These are phyloP conservation scores for Groenewaldozyma sp. DNA, from an alignment of 1,139 yeast species.

Conservation along the genomic window DNA sequence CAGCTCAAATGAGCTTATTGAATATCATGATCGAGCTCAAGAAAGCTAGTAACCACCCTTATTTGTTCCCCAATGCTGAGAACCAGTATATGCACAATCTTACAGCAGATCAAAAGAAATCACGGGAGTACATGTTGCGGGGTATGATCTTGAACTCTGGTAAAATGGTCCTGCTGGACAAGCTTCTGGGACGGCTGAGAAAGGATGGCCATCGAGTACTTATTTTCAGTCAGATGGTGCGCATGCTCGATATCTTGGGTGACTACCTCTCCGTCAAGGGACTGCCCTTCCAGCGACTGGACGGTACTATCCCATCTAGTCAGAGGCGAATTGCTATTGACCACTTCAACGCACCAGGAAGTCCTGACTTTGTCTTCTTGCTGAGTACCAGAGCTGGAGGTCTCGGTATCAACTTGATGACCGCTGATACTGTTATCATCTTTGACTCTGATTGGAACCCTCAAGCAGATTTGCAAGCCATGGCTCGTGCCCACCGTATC, in stretches of 20 bases:
- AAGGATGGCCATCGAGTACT: slow-evolving; percentile 95
- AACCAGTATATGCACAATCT: slow-evolving; percentile 61
- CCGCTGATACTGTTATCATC: slow-evolving; percentile 96
- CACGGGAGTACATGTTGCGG: slow-evolving; percentile 67
- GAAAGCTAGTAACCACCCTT: slow-evolving; percentile 96
- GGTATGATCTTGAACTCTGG: slow-evolving; percentile 98
- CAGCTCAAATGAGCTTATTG: slow-evolving; percentile 71
- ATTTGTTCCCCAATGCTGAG: slow-evolving; percentile 89
- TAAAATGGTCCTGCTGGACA: slow-evolving; percentile 92
- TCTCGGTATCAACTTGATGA: slow-evolving; percentile 93
- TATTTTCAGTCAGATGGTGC: slow-evolving; percentile 94
- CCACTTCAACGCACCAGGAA: slow-evolving; percentile 90
- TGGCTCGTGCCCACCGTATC: slow-evolving; percentile 99
- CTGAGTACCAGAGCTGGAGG: slow-evolving; percentile 98
- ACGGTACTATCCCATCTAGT: slow-evolving; percentile 93
- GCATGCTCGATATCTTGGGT: slow-evolving; percentile 90
- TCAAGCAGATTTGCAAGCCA: slow-evolving; percentile 96
- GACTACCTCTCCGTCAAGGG: slow-evolving; percentile 89
- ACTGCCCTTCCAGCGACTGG: slow-evolving; percentile 83
- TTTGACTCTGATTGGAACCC: slow-evolving; percentile 99
- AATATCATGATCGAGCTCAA: slow-evolving; percentile 94
- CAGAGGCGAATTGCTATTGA: slow-evolving; percentile 92
- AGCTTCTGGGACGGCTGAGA: slow-evolving; percentile 68
- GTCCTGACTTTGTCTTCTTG: slow-evolving; percentile 84
- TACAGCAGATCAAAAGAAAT: slow-evolving; percentile 19